phyloP scores from a whole-genome alignment of 116 monocot genomes.

The Iris pallida region DNA sequence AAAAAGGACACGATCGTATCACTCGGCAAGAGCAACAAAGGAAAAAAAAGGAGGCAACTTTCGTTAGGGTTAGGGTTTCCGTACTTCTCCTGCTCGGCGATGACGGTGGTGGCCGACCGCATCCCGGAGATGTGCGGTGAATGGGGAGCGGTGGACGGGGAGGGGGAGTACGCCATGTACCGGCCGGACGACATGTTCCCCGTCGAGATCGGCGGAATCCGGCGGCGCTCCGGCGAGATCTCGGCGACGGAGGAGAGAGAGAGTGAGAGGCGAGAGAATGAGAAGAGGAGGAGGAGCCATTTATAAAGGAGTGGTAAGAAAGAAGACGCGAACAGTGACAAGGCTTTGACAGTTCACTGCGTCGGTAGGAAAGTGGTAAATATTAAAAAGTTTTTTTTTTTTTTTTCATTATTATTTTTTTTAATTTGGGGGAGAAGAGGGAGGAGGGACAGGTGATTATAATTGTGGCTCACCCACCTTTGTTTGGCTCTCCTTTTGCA shows the following conservation, averaged over 20 bases:
- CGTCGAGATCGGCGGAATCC: constrained; percentile 15
- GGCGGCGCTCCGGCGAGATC: constrained; percentile 15
- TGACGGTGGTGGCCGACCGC: constrained; percentile 27
- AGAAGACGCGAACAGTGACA: background rate
- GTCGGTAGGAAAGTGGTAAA: background rate
- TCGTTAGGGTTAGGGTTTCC: too few species aligned
- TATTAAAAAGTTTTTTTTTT: background rate
- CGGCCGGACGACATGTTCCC: constrained; percentile 42
- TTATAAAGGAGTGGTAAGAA: background rate
- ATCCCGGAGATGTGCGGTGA: constrained; percentile 43
- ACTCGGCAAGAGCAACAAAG: too few species aligned
- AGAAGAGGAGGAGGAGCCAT: background rate
- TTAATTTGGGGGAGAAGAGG: background rate
- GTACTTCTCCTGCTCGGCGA: constrained; percentile 51
- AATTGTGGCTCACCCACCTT: background rate
- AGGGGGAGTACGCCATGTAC: constrained; percentile 56
- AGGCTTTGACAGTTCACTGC: constrained; percentile 5
- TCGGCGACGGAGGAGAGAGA: constrained; percentile 13
- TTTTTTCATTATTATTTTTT: background rate
- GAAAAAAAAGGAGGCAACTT: too few species aligned
- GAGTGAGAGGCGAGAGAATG: background rate
- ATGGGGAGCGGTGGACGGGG: constrained; percentile 40
- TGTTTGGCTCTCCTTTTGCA: background rate
- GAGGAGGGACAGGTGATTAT: background rate
- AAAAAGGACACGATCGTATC: too few species aligned